These are phyloP conservation scores for Dentiscutata heterogama DNA, from an alignment of 371 early-diverging fungal genomes.

Conservation along the genomic window DNA sequence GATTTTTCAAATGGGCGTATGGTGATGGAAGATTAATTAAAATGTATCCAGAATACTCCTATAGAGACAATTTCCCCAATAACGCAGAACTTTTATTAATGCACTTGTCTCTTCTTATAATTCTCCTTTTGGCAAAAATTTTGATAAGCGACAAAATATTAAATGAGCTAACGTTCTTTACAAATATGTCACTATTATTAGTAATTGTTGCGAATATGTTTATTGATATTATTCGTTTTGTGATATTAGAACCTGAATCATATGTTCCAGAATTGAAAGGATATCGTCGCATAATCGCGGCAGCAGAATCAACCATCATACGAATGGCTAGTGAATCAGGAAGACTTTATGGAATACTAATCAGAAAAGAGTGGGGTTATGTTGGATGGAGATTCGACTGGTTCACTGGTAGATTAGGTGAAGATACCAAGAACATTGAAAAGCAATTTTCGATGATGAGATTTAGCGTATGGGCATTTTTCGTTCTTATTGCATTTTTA, in stretches of 20 bases:
- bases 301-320: not conserved
- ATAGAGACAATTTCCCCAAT: not conserved
- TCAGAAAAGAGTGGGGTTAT: not conserved
- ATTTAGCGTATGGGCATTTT: no score
- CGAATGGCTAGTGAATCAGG: not conserved
- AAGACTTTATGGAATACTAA: not conserved
- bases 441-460: no score
- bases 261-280: not conserved
- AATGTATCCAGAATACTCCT: not conserved
- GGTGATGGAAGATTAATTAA: constrained; percentile 3
- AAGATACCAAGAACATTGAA: not conserved
- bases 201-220: not conserved
- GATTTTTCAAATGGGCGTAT: not conserved
- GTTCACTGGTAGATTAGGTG: not conserved
- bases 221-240: not conserved
- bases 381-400: not conserved
- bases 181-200: not conserved
- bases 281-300: not conserved
- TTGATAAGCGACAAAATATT: not conserved
- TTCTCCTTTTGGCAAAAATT: not conserved
- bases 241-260: not conserved
- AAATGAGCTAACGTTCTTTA: not conserved
- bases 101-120: not conserved
- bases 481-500: no score
- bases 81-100: not conserved